Conservation (phyloP, 2,329 filamentous ascomycete species). For the Teratosphaeria destructans region DNA sequence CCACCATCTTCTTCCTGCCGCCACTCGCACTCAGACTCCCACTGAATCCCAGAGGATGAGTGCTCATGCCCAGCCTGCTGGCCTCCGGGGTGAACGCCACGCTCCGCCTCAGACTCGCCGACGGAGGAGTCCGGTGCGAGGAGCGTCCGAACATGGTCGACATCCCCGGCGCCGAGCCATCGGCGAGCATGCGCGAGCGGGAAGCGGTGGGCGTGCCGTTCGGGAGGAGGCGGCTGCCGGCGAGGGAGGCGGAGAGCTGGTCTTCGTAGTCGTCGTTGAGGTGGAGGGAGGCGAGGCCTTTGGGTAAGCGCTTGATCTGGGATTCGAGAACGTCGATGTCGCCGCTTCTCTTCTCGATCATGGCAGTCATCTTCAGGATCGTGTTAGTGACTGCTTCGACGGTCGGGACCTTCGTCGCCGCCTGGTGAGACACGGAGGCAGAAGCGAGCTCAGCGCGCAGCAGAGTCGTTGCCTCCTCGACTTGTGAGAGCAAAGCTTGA, state of each 20-base stretch:
- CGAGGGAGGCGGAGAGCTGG: constrained; percentile 20
- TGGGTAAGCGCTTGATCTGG: constrained; percentile 62
- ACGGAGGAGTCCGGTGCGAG: constrained; percentile 20
- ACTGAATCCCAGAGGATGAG: neutral
- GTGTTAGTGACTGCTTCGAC: constrained; percentile 88
- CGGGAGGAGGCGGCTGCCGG: constrained; percentile 16
- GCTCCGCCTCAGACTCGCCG: constrained; percentile 22
- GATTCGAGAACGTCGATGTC: constrained; percentile 85
- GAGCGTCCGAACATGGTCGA: constrained; percentile 22
- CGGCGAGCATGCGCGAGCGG: constrained; percentile 15
- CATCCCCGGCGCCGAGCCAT: constrained; percentile 26
- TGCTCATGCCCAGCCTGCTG: constrained; percentile 18
- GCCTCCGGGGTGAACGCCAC: constrained; percentile 12
- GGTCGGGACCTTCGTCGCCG: constrained; percentile 54
- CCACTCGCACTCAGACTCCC: constrained; percentile 18
- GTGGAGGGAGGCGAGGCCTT: constrained; percentile 20
- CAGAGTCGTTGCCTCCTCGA: constrained; percentile 69
- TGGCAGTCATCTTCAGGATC: constrained; percentile 81
- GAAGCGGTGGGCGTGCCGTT: constrained; percentile 26
- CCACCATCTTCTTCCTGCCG: constrained; percentile 27
- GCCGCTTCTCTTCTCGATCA: constrained; percentile 82
- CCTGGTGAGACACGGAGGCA: constrained; percentile 18
- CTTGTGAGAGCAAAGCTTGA: constrained; percentile 62
- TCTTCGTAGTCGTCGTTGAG: constrained; percentile 24
- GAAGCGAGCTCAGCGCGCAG: constrained; percentile 68